A percentile compares a stretch with the other conserved stretches of the same genome.
phyloP scores from a whole-genome alignment of 352 stramenopile species.

The Phytophthora pisi region DNA sequence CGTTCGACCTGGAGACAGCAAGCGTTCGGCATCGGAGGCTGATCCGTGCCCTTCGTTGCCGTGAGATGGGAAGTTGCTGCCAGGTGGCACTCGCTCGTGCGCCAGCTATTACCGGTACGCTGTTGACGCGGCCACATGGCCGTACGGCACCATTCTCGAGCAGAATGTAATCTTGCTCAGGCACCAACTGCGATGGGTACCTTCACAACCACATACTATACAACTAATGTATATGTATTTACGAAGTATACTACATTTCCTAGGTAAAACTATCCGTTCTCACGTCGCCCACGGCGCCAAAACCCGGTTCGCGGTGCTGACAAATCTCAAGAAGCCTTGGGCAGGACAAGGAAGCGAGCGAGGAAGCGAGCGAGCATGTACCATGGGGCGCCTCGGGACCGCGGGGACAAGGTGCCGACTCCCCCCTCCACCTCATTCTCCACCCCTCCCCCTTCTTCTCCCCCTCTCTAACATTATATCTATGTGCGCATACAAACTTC shows the following conservation, averaged over 20 bases:
- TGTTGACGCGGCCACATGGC: constrained; percentile 11
- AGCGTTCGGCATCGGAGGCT: background rate
- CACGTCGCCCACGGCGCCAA: constrained; percentile 10
- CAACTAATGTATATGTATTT: constrained; percentile 4
- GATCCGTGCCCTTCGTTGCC: background rate
- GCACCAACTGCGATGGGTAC: constrained; percentile 12
- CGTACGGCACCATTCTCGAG: background rate
- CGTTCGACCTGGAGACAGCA: background rate
- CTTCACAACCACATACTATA: constrained; percentile 12
- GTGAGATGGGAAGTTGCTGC: background rate
- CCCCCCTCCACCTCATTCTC: background rate
- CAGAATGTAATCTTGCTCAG: constrained; percentile 13
- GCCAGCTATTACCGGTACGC: background rate
- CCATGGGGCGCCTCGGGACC: constrained; percentile 26
- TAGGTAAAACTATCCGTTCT: constrained; percentile 8
- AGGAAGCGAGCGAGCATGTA: constrained; percentile 29
- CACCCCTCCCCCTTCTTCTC: background rate
- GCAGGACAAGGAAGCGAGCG: constrained; percentile 17
- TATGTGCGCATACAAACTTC: background rate
- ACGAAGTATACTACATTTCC: too few relatives aligned
- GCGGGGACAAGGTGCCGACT: constrained; percentile 33
- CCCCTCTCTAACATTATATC: constrained; percentile 2
- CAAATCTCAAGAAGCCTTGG: constrained; percentile 23
- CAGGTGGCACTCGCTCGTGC: background rate
- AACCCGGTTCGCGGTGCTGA: background rate